phyloP scores from a whole-genome alignment of 441 rosid species.

The Dalechampia spathulata region DNA sequence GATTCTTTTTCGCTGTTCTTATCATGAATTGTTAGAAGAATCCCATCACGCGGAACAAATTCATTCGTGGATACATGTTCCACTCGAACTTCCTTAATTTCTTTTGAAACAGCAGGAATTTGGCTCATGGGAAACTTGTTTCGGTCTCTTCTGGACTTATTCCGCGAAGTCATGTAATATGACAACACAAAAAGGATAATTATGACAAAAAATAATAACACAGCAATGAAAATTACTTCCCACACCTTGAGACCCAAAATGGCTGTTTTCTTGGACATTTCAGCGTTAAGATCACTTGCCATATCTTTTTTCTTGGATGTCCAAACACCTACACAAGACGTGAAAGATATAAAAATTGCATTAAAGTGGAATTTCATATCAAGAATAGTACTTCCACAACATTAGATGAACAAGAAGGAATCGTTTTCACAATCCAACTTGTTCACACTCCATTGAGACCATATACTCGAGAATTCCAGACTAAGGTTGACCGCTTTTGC shows the following conservation, averaged over 20 bases:
- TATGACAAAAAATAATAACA: constrained; percentile 31
- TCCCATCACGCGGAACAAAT: constrained; percentile 65
- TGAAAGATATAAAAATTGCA: constrained; percentile 11
- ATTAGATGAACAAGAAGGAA: constrained; percentile 1
- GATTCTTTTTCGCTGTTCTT: constrained; percentile 59
- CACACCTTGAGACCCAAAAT: constrained; percentile 66
- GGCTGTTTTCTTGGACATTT: constrained; percentile 58
- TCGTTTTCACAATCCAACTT: background rate
- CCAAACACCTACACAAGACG: constrained; percentile 23
- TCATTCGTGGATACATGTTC: constrained; percentile 58
- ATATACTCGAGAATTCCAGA: background rate
- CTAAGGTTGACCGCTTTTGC: background rate
- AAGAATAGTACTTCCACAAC: background rate
- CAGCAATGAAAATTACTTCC: constrained; percentile 63
- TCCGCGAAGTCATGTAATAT: constrained; percentile 51
- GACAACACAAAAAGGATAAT: constrained; percentile 60
- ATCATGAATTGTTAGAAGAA: constrained; percentile 77
- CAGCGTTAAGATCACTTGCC: constrained; percentile 59
- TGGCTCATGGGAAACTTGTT: constrained; percentile 52
- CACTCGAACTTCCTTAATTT: constrained; percentile 81
- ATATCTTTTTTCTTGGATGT: constrained; percentile 25
- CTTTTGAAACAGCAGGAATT: constrained; percentile 79
- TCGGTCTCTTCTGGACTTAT: constrained; percentile 49
- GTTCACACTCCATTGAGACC: background rate
- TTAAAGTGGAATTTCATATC: constrained; percentile 6